Evolutionary conservation across 495 filamentous ascomycete species (phyloP).

Genomic region (Penicillium robsamsonii): DNA sequence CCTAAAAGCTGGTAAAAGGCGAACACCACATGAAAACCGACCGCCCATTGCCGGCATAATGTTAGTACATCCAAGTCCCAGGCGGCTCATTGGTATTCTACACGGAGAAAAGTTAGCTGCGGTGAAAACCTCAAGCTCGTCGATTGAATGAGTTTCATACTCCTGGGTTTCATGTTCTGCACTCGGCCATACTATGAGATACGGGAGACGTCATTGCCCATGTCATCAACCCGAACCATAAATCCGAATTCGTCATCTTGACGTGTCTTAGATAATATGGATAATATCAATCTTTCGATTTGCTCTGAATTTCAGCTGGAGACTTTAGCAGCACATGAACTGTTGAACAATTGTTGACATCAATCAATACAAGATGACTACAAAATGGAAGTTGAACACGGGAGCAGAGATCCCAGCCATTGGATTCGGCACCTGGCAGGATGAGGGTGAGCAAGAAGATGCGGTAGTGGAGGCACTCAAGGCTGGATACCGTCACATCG

Average conservation of each 20-base stretch:
- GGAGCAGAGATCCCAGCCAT: conserved; percentile 50
- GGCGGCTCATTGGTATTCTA: neutral
- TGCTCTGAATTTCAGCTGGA: neutral
- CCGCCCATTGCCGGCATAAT: neutral
- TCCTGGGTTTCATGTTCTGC: neutral
- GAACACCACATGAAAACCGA: neutral
- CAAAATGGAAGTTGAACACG: conserved; percentile 48
- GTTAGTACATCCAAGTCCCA: neutral
- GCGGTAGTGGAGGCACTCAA: conserved; percentile 50
- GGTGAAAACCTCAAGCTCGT: neutral
- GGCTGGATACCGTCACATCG: conserved; percentile 61
- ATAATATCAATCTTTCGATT: neutral
- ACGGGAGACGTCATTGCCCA: neutral
- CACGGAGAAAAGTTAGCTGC: neutral
- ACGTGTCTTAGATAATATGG: neutral
- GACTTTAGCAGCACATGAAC: neutral
- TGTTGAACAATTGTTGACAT: neutral
- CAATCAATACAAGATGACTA: conserved; percentile 11
- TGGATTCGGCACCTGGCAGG: conserved; percentile 53
- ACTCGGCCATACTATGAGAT: neutral
- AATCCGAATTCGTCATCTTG: neutral
- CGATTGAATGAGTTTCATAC: neutral
- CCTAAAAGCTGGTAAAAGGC: neutral
- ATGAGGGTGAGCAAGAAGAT: conserved; percentile 43
- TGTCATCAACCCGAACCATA: neutral